A percentile compares a stretch with the other conserved stretches of the same genome.
These are phyloP conservation scores for Tetragonia tetragonoides DNA, from an alignment of 148 eudicot species.

Conservation along the genomic window DNA sequence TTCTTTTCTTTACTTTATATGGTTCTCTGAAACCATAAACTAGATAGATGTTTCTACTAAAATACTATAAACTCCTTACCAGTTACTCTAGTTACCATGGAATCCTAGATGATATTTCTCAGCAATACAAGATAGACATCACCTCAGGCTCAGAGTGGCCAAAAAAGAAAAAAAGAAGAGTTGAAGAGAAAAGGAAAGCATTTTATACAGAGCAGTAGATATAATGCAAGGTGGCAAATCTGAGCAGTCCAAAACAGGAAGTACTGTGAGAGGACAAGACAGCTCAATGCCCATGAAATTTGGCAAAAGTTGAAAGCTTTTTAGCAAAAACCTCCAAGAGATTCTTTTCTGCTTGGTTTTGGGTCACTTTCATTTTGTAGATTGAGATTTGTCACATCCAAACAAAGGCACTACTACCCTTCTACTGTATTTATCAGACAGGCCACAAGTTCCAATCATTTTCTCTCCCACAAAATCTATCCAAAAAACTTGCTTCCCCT, in stretches of 20 bases:
- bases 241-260: neutral
- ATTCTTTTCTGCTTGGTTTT: neutral
- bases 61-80: too few species aligned
- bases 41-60: too few species aligned
- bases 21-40: too few species aligned
- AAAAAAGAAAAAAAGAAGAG: neutral
- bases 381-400: constrained; percentile 3
- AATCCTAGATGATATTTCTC: too few species aligned
- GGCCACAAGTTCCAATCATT: constrained; percentile 15
- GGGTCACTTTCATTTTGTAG: constrained; percentile 7
- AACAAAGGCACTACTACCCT: constrained; percentile 7
- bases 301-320: neutral
- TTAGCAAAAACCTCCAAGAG: neutral
- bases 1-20: too few species aligned
- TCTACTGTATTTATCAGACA: neutral
- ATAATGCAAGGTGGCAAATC: neutral
- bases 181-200: neutral
- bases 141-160: too few species aligned
- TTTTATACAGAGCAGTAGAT: neutral
- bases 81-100: too few species aligned
- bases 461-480: constrained; percentile 17
- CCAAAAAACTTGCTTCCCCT: neutral
- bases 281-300: constrained; percentile 7
- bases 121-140: too few species aligned
- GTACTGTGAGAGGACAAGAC: constrained; percentile 9